Conservation (phyloP, 2,329 filamentous ascomycete genomes). For the Scedosporium boydii region DNA sequence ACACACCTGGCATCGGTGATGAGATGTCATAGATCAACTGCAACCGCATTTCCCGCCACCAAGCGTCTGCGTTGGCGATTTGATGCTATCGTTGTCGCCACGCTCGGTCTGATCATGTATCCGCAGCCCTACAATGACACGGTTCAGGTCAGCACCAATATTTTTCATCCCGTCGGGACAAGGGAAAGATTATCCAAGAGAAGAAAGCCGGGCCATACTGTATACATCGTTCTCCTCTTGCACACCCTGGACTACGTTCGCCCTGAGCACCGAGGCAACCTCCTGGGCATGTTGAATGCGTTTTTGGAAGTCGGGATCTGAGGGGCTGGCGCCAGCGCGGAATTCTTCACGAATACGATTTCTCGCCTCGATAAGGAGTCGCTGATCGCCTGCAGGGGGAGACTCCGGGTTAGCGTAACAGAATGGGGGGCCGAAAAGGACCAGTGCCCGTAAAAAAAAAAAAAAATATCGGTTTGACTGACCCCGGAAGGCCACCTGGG, state of each 20-base stretch:
- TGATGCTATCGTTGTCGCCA: conserved; percentile 88
- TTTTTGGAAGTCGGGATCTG: conserved; percentile 48
- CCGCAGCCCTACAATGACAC: conserved; percentile 52
- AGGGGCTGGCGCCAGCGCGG: conserved; percentile 46
- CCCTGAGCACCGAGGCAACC: conserved; percentile 66
- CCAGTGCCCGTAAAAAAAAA: neutral
- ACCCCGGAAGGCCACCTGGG: conserved; percentile 78
- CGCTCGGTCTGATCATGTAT: conserved; percentile 90
- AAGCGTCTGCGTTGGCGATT: conserved; percentile 22
- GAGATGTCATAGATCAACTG: conserved; percentile 2
- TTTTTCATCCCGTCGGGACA: neutral
- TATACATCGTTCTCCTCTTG: conserved; percentile 44
- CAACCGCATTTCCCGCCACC: conserved; percentile 8
- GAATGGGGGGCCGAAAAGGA: conserved; percentile 1
- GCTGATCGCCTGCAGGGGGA: conserved; percentile 52
- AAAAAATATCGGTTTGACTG: conserved; percentile 12
- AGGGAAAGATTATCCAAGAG: conserved; percentile 10
- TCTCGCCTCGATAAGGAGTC: conserved; percentile 60
- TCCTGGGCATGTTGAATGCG: conserved; percentile 73
- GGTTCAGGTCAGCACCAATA: conserved; percentile 1
- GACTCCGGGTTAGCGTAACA: conserved; percentile 5
- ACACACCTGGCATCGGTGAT: neutral
- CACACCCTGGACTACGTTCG: conserved; percentile 80
- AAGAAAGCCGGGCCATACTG: conserved; percentile 35
- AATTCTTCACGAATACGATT: conserved; percentile 66